phyloP scores from a whole-genome alignment of 192 early-diverging fungal species.

The Dissophora globulifera region DNA sequence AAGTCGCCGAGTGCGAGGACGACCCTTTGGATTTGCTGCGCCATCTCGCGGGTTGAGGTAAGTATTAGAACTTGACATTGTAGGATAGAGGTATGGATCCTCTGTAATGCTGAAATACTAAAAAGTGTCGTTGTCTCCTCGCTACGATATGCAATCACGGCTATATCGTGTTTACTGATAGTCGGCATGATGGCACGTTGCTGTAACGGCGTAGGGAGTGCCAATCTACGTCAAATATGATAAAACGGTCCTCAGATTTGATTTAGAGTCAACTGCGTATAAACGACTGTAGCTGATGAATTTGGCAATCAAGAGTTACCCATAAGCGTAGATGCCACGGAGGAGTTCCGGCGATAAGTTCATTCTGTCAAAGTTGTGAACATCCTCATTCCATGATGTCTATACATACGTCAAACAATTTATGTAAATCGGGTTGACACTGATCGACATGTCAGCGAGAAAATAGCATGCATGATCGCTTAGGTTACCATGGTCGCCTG shows the following conservation, averaged over 20 bases:
- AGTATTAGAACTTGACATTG: constrained; percentile 94
- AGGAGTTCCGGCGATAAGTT: constrained; percentile 82
- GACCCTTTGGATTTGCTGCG: constrained; percentile 94
- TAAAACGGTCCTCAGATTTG: neutral
- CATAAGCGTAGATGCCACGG: constrained; percentile 94
- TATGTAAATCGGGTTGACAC: too few species aligned
- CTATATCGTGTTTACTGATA: constrained; percentile 92
- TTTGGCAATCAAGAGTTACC: constrained; percentile 55
- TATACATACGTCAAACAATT: too few species aligned
- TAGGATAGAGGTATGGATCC: constrained; percentile 77
- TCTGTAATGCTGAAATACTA: constrained; percentile 96
- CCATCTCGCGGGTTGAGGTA: constrained; percentile 95
- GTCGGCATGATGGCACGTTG: constrained; percentile 93
- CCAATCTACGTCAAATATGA: constrained; percentile 76
- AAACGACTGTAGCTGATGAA: too few species aligned
- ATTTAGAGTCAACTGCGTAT: neutral
- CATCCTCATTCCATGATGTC: constrained; percentile 50
- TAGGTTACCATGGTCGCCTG: too few species aligned
- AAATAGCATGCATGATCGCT: too few species aligned
- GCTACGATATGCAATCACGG: constrained; percentile 99
- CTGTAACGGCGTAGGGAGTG: constrained; percentile 94
- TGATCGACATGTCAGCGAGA: too few species aligned
- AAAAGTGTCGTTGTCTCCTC: constrained; percentile 99
- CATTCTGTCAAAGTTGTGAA: constrained; percentile 94
- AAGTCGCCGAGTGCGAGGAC: constrained; percentile 92